These are phyloP conservation scores for Stagonosporopsis cucurbitacearum DNA, from an alignment of 2,329 filamentous ascomycete genomes.

Conservation along the genomic window DNA sequence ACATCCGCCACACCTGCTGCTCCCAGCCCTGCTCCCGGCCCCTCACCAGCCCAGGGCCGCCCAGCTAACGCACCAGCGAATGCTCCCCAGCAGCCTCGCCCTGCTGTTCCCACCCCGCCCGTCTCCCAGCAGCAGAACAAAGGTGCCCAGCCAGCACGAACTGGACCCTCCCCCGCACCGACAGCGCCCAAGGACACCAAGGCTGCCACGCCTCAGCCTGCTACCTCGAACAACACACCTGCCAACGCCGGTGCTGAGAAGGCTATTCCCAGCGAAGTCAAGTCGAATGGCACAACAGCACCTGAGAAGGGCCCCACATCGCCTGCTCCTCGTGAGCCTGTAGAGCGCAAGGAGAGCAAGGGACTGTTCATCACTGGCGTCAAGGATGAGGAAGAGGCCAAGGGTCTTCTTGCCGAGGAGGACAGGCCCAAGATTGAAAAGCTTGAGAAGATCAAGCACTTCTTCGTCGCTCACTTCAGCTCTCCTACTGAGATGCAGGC, in stretches of 20 bases:
- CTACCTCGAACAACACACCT: constrained; percentile 38
- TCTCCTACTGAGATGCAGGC: constrained; percentile 79
- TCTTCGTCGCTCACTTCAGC: constrained; percentile 87
- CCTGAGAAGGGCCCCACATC: constrained; percentile 48
- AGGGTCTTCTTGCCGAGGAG: constrained; percentile 81
- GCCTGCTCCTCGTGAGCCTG: constrained; percentile 59
- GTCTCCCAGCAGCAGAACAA: constrained; percentile 46
- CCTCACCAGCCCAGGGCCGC: constrained; percentile 45
- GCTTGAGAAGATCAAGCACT: constrained; percentile 73
- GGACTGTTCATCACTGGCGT: constrained; percentile 91
- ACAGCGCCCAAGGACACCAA: constrained; percentile 55
- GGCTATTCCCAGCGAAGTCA: constrained; percentile 50
- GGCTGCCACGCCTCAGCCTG: constrained; percentile 58
- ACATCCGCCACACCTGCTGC: constrained; percentile 46
- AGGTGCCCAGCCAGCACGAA: constrained; percentile 47
- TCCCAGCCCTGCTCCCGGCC: constrained; percentile 50
- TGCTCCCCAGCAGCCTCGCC: constrained; percentile 45
- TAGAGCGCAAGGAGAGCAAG: constrained; percentile 69
- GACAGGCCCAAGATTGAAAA: constrained; percentile 79
- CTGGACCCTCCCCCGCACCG: constrained; percentile 51
- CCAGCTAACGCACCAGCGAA: constrained; percentile 38
- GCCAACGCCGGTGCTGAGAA: constrained; percentile 49
- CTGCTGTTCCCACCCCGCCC: constrained; percentile 45
- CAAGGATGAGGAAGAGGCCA: constrained; percentile 80
- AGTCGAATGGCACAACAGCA: constrained; percentile 58